phyloP scores from a whole-genome alignment of 768 basidiomycete genomes.

The Lenzites betulinus region DNA sequence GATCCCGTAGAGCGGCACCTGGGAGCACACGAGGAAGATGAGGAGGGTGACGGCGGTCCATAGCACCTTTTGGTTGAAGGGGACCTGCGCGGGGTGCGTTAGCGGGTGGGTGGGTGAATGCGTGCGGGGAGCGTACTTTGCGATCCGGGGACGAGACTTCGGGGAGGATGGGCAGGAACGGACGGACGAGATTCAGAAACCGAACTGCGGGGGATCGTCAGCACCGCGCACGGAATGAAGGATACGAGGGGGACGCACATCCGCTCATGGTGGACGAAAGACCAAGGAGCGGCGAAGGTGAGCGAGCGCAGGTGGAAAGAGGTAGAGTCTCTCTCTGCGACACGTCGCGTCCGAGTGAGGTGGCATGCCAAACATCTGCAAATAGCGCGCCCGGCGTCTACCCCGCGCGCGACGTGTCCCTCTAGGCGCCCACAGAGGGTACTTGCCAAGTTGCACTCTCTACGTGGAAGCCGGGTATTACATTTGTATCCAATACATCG shows the following conservation, averaged over 20 bases:
- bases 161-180: constrained; percentile 94
- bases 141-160: constrained; percentile 98
- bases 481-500: background rate
- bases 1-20: constrained; percentile 98
- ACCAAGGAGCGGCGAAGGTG: constrained; percentile 29
- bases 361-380: constrained; percentile 28
- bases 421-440: too few relatives aligned
- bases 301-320: constrained; percentile 8
- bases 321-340: constrained; percentile 6
- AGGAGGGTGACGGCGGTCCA: constrained; percentile 99
- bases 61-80: constrained; percentile 97
- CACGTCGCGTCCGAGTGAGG: constrained; percentile 30
- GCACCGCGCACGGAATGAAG: background rate
- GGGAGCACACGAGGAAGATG: constrained; percentile 99
- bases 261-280: constrained; percentile 65
- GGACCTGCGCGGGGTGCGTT: constrained; percentile 57
- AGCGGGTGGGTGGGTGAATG: constrained; percentile 6
- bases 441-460: too few relatives aligned
- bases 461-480: background rate
- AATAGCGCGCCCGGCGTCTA: constrained; percentile 18
- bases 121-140: constrained; percentile 58
- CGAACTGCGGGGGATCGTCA: constrained; percentile 58
- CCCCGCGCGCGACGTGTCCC: background rate
- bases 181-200: constrained; percentile 96
- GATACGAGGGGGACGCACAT: constrained; percentile 51